Base-by-base conservation (phyloP, 2,329 filamentous ascomycete genomes). In the Beauveria bassiana region DNA sequence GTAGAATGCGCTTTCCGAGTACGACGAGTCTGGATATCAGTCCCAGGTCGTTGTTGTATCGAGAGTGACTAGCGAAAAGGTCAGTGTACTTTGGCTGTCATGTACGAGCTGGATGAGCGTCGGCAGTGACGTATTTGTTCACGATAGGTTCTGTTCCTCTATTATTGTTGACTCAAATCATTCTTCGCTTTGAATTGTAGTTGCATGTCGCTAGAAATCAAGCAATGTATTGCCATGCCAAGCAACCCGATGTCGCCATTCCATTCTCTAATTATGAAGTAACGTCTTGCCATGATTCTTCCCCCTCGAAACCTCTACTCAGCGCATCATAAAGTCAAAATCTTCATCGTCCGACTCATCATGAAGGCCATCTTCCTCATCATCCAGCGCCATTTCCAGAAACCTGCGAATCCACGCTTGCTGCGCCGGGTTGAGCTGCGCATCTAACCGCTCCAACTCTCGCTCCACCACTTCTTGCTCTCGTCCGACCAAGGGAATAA, bases 381-480 rank as follows among this genome's bases (percentile, higher is more conserved):
- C 81, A 40, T 79, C 72, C 59, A 84, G 73, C 3, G 81, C 81
- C 66, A 82, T 75, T 69, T 78, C 77, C 54, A 84, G 80, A 68
- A 84, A 84, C 59, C 77, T 76, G 53, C 80, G 75, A 50, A 84
- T 73, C 81, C 81, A 84, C 40, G 78, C 80, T 64, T 75, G 75
- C 62, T 83, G 77, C 22, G 69, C 71, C n/a, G 75, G 73, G 65
- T 82, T 73, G 56, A 83, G 71, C 57, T 70, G 75, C 43, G 66
- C 73, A 9, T 59, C 62, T 16, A 20, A 24, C 8, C 6, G 52
- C 42, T 47, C 1, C n/a, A 57, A 9, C 12, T 57, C 28, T n/a
- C 7, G 10, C 16, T 38, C 58, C 5, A 12, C 38, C 5, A 20
- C 51, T 34, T 54, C 60, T 52, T 49, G 56, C 58, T 34, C 34